Percentiles rank a stretch among this genome's conserved stretches.
Evolutionary conservation across 345 rosid species (phyloP).

Genomic region (Theobroma cacao): DNA sequence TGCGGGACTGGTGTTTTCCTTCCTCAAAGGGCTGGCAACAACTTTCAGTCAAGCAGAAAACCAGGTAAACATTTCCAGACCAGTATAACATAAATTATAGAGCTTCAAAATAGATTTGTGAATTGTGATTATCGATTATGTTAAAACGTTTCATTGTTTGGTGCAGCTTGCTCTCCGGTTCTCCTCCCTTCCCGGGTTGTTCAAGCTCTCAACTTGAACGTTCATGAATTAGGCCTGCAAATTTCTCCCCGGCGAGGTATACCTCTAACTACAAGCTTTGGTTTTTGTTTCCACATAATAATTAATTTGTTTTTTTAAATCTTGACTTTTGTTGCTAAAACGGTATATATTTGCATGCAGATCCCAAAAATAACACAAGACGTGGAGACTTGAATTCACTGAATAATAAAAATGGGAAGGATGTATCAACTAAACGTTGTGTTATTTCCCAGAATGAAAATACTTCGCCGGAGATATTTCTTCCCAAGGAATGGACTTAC

Average conservation of each 20-base stretch:
- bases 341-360: slow-evolving; percentile 7
- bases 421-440: slow-evolving; percentile 15
- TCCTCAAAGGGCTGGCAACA: slow-evolving; percentile 44
- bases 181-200: slow-evolving; percentile 57
- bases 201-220: slow-evolving; percentile 54
- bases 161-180: slow-evolving; percentile 53
- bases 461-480: slow-evolving; percentile 42
- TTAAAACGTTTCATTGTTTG: neutral
- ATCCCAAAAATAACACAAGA: neutral
- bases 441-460: slow-evolving; percentile 1
- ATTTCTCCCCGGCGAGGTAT: slow-evolving; percentile 41
- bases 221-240: slow-evolving; percentile 38
- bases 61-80: slow-evolving; percentile 40
- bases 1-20: slow-evolving; percentile 90
- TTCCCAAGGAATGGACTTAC: slow-evolving; percentile 59
- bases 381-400: slow-evolving; percentile 7
- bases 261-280: too few relatives aligned
- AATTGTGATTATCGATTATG: neutral
- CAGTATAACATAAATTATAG: neutral
- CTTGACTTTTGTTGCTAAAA: neutral
- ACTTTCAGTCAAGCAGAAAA: slow-evolving; percentile 38
- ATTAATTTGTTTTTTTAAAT: too few relatives aligned
- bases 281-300: too few relatives aligned
- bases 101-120: too few relatives aligned
- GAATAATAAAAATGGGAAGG: slow-evolving; percentile 13